Conservation (phyloP, 2,329 filamentous ascomycete species). For the Xylariaceae sp. region DNA sequence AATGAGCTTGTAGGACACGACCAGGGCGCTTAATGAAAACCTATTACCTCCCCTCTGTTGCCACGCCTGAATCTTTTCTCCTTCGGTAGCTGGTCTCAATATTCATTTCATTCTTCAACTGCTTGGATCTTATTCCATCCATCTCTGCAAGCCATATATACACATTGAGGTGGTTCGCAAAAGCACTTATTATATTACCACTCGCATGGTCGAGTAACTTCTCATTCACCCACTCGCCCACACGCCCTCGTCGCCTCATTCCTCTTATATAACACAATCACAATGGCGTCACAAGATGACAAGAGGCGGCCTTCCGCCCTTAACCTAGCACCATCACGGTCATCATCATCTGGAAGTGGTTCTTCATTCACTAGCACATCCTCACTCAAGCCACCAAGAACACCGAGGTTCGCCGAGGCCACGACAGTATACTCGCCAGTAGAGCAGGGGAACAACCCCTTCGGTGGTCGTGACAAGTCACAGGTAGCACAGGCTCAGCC, state of each 20-base stretch:
- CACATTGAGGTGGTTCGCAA: conserved; percentile 26
- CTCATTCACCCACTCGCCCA: too few species aligned
- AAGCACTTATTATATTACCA: conserved; percentile 23
- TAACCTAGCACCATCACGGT: conserved; percentile 48
- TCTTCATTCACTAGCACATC: conserved; percentile 50
- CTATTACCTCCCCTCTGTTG: conserved; percentile 40
- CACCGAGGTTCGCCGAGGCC: conserved; percentile 76
- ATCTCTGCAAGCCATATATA: conserved; percentile 24
- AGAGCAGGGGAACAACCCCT: conserved; percentile 54
- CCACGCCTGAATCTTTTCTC: conserved; percentile 36
- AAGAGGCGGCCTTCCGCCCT: conserved; percentile 55
- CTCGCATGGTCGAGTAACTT: conserved; percentile 35
- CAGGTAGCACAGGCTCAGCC: conserved; percentile 65
- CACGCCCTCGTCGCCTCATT: too few species aligned
- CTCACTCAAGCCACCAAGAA: conserved; percentile 64
- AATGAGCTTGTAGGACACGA: conserved; percentile 31
- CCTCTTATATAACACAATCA: conserved; percentile 29
- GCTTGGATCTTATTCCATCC: conserved; percentile 30
- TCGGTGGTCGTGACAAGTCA: conserved; percentile 48
- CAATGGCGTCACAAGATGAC: conserved; percentile 42
- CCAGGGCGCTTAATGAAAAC: conserved; percentile 50
- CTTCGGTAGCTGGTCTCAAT: conserved; percentile 55
- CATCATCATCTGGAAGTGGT: conserved; percentile 44
- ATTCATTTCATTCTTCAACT: conserved; percentile 35
- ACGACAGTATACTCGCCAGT: conserved; percentile 75